phyloP scores from a whole-genome alignment of 129 eudicot species.

The Logfia minima region DNA sequence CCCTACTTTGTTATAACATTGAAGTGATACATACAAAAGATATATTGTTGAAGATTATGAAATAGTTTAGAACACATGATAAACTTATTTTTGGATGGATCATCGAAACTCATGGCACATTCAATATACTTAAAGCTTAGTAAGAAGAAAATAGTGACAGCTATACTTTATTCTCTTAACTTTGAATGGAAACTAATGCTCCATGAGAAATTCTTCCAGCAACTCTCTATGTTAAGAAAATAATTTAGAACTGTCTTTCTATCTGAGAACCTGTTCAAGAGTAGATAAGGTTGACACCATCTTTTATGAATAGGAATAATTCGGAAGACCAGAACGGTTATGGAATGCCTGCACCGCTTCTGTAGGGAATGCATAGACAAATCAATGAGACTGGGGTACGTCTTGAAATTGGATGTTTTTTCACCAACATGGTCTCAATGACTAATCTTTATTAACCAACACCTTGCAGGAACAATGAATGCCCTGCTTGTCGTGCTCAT shows the following conservation, averaged over 20 bases:
- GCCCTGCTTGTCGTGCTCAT: conserved; percentile 75
- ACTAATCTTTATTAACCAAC: conserved; percentile 1
- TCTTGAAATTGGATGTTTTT: conserved; percentile 17
- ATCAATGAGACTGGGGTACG: conserved; percentile 91
- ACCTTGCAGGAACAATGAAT: conserved; percentile 58
- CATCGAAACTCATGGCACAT: background rate
- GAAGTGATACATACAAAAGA: background rate
- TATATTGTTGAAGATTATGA: background rate
- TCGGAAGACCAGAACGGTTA: conserved; percentile 90
- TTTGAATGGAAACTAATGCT: background rate
- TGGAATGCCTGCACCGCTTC: conserved; percentile 98
- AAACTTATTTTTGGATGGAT: background rate
- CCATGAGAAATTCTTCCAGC: background rate
- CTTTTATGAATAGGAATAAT: conserved; percentile 60
- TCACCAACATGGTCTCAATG: background rate
- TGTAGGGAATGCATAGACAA: conserved; percentile 98
- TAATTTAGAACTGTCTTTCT: background rate
- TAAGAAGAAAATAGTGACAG: background rate
- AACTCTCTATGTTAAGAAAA: background rate
- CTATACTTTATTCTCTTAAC: background rate
- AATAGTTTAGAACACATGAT: background rate
- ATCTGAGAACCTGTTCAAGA: background rate
- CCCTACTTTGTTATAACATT: background rate
- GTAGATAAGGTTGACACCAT: conserved; percentile 1
- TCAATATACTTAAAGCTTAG: background rate